Conservation (phyloP, 2,329 filamentous ascomycete genomes). For the Cladophialophora chaetospira region DNA sequence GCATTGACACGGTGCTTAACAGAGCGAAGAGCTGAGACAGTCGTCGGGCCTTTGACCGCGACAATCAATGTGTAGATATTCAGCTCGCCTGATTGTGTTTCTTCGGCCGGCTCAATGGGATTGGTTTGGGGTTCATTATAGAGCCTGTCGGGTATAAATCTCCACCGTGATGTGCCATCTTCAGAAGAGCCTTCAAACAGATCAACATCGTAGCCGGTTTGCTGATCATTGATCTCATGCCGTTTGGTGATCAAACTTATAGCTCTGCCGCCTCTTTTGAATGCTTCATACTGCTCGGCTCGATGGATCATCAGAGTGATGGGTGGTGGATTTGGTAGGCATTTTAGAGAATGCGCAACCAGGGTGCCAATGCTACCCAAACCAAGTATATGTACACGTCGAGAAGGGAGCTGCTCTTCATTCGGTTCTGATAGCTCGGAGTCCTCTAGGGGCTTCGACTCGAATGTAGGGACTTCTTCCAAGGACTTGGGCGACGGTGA, state of each 20-base stretch:
- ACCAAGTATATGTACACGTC: slow-evolving; percentile 75
- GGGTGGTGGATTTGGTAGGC: slow-evolving; percentile 64
- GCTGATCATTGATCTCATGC: slow-evolving; percentile 46
- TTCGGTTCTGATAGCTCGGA: slow-evolving; percentile 13
- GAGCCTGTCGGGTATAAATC: slow-evolving; percentile 30
- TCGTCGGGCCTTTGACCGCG: slow-evolving; percentile 71
- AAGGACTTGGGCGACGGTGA: background rate
- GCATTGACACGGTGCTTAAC: slow-evolving; percentile 68
- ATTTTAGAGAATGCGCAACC: slow-evolving; percentile 71
- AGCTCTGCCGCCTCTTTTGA: slow-evolving; percentile 37
- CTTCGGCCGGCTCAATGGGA: slow-evolving; percentile 22
- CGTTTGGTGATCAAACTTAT: slow-evolving; percentile 40
- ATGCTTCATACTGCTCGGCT: slow-evolving; percentile 41
- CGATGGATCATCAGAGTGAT: slow-evolving; percentile 79
- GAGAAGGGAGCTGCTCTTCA: slow-evolving; percentile 29
- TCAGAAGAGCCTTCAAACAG: slow-evolving; percentile 33
- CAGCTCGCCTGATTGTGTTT: slow-evolving; percentile 41
- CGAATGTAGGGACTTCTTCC: slow-evolving; percentile 1
- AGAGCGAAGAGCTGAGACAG: slow-evolving; percentile 65
- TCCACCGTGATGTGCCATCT: slow-evolving; percentile 10
- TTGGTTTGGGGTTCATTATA: slow-evolving; percentile 21
- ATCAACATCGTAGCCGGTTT: slow-evolving; percentile 48
- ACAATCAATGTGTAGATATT: slow-evolving; percentile 75
- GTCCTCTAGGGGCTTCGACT: slow-evolving; percentile 18
- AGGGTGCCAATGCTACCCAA: slow-evolving; percentile 79